Evolutionary conservation across 208 protist genomes (phyloP), one percentile per base, ranked within the genome.

Genomic region (Herpetomonas samuelpessoai): DNA sequence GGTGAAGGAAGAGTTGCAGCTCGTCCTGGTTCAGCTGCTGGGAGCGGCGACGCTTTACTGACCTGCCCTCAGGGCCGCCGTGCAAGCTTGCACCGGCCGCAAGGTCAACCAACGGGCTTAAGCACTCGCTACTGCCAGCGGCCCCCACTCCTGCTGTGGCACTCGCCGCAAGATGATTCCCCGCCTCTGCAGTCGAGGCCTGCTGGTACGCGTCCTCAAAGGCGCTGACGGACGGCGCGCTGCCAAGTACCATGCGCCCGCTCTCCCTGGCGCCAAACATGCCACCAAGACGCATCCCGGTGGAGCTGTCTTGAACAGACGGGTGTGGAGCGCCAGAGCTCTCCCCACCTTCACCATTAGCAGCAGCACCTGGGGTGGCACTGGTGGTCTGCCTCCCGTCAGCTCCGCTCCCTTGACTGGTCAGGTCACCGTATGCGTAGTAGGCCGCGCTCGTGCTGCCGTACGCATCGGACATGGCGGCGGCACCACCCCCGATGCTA

Each of bases 1-100:
- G 70, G 6, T 76, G 72, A 7, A 65, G 65, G 16, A 83, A 44
- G 4, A 83, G 47, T 26, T 51, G 22, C 3, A 26, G 12, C 28
- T 35, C 9, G 4, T n/a, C 9, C 22, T 22, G 49, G 9, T 9
- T 29, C 49, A 35, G 26, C 49, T 22, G 35, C 35, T 41, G 35
- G 14, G 35, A 18, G 35, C 35, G 35, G n/a, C n/a, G n/a, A n/a
- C n/a, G n/a, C n/a, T n/a, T n/a, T n/a, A n/a, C n/a, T n/a, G n/a
- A n/a, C n/a, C n/a, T n/a, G 35, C 35, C 35, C 9, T 6, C 9
- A 41, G 35, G 35, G 35, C 35, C 35, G 6, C 35, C 35, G 6
- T 41, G 9, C 9, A 6, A 18, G 14, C 14, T 6, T 14, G 9
- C 9, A 6, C 35, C 35, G 14, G 35, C 35, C 9, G 35, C 35